Conservation (phyloP, 768 basidiomycete genomes). For the Mycena amicta region DNA sequence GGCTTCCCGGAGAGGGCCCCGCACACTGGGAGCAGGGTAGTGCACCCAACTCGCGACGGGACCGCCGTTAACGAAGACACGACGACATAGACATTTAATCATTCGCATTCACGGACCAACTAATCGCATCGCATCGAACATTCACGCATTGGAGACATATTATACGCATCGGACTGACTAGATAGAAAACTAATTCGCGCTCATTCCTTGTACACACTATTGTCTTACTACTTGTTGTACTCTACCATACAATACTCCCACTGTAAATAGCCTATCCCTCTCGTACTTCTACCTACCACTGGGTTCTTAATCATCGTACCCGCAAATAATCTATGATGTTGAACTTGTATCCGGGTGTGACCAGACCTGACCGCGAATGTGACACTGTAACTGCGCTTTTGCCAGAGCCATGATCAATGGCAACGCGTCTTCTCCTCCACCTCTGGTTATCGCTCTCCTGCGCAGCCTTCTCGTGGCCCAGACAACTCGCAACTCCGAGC, state of each 20-base stretch:
- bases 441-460: constrained; percentile 16
- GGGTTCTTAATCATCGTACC: background rate
- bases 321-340: background rate
- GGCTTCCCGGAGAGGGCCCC: constrained; percentile 70
- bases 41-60: constrained; percentile 36
- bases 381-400: no score
- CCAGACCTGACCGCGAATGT: no score
- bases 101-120: constrained; percentile 5
- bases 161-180: background rate
- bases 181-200: background rate
- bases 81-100: constrained; percentile 10
- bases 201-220: constrained; percentile 11
- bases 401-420: constrained; percentile 14
- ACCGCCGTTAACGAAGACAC: constrained; percentile 15
- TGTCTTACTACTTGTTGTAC: constrained; percentile 21
- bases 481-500: constrained; percentile 11
- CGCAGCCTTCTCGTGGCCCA: constrained; percentile 13
- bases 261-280: constrained; percentile 20
- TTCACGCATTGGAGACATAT: background rate
- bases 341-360: no score
- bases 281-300: constrained; percentile 9
- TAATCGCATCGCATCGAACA: constrained; percentile 8
- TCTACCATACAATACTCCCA: constrained; percentile 10
- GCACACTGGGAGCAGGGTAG: constrained; percentile 58
- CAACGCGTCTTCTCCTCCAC: constrained; percentile 6